These are phyloP conservation scores for Fusarium mexicanum DNA, from an alignment of 2,329 filamentous ascomycete species.

Conservation along the genomic window DNA sequence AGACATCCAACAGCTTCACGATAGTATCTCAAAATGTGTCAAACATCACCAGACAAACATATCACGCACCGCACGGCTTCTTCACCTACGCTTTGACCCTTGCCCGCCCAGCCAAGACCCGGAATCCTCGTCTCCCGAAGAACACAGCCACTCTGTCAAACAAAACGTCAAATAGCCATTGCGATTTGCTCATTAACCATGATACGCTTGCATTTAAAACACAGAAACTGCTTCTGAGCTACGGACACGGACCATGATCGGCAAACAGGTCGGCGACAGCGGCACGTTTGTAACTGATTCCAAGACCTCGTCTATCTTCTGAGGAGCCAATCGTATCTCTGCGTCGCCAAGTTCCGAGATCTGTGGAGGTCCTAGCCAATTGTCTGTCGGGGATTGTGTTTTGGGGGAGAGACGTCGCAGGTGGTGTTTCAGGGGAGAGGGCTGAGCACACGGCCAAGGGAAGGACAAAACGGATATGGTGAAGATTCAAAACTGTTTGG, in stretches of 20 bases:
- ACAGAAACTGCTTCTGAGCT: neutral
- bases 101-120: neutral
- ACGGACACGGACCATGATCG: neutral
- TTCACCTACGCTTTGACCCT: conserved; percentile 48
- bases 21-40: neutral
- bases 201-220: neutral
- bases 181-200: neutral
- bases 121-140: conserved; percentile 9
- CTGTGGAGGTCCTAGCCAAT: neutral
- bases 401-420: neutral
- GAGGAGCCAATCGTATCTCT: conserved; percentile 2
- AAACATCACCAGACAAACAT: neutral
- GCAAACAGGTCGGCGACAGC: neutral
- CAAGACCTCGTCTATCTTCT: neutral
- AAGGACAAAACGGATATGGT: neutral
- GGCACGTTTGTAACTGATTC: neutral
- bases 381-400: neutral
- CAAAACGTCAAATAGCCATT: conserved; percentile 1
- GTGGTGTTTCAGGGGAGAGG: conserved; percentile 11
- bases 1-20: conserved; percentile 4
- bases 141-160: conserved; percentile 16
- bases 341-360: conserved; percentile 12
- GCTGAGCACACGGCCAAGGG: neutral
- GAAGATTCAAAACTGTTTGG: neutral
- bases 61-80: neutral